A percentile compares a stretch with the other conserved stretches of the same genome.
Evolutionary conservation across 257 asterid genomes (phyloP).

Genomic region (Nicotiana noctiflora): DNA sequence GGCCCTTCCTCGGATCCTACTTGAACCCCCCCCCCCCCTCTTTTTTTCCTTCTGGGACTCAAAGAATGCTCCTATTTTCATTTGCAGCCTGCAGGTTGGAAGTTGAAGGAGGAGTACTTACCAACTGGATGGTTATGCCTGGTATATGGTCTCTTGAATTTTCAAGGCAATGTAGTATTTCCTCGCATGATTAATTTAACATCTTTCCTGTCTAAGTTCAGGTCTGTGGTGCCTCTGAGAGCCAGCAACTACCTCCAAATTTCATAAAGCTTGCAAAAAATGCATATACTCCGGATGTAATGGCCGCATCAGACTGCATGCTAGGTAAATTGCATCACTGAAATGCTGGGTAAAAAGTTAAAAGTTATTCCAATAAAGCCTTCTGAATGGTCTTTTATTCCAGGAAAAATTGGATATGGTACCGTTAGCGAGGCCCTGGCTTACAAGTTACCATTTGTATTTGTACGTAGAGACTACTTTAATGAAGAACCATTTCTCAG

Average conservation of each 20-base stretch:
- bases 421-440: constrained; percentile 97
- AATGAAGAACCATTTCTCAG: constrained; percentile 97
- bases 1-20: no score
- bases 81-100: constrained; percentile 96
- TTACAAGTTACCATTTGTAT: constrained; percentile 87
- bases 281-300: constrained; percentile 85
- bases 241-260: constrained; percentile 73
- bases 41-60: no score
- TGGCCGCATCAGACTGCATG: constrained; percentile 99
- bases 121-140: constrained; percentile 96
- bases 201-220: constrained; percentile 22
- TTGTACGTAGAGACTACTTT: constrained; percentile 96
- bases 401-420: constrained; percentile 99
- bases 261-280: constrained; percentile 81
- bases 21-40: no score
- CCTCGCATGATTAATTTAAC: constrained; percentile 1
- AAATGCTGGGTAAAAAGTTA: constrained; percentile 6
- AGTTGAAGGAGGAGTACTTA: constrained; percentile 79
- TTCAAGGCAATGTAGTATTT: background rate
- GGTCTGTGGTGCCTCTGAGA: constrained; percentile 98
- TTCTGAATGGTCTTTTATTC: background rate
- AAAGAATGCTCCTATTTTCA: background rate
- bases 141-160: constrained; percentile 47
- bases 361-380: background rate
- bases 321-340: constrained; percentile 56